Conservation (phyloP, 2,329 filamentous ascomycete genomes). For the Triangularia verruculosa region DNA sequence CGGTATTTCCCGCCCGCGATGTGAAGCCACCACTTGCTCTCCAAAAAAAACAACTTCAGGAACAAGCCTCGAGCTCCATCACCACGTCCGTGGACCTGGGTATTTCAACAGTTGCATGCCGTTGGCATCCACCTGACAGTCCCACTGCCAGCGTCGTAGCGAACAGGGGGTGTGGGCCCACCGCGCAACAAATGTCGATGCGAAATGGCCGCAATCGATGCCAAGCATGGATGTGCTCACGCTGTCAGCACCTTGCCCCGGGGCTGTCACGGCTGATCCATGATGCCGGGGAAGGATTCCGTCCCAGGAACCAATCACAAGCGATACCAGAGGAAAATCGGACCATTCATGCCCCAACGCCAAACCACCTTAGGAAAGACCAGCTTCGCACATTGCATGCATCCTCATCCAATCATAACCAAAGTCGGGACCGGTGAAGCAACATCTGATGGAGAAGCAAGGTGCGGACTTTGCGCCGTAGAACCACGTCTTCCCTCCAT, state of each 20-base stretch:
- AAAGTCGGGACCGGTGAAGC: background rate
- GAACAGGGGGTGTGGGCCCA: background rate
- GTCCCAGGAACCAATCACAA: background rate
- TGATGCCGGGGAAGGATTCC: conserved; percentile 36
- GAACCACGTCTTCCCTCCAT: background rate
- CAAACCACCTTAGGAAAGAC: background rate
- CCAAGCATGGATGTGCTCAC: background rate
- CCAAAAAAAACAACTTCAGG: too few relatives aligned
- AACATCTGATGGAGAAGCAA: background rate
- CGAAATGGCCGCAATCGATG: background rate
- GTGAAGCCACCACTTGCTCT: too few relatives aligned
- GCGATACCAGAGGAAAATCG: background rate
- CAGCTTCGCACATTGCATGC: background rate
- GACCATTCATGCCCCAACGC: background rate
- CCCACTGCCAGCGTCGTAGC: background rate
- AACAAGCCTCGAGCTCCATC: background rate
- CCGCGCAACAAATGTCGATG: background rate
- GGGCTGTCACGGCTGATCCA: conserved; percentile 37
- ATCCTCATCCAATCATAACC: background rate
- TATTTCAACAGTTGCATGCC: background rate
- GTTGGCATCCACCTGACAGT: background rate
- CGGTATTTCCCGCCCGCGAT: background rate
- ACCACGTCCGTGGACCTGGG: background rate
- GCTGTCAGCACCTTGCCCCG: background rate
- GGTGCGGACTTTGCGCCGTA: conserved; percentile 5